phyloP scores from a whole-genome alignment of 2,329 filamentous ascomycete species.

The Claviceps pazoutovae region DNA sequence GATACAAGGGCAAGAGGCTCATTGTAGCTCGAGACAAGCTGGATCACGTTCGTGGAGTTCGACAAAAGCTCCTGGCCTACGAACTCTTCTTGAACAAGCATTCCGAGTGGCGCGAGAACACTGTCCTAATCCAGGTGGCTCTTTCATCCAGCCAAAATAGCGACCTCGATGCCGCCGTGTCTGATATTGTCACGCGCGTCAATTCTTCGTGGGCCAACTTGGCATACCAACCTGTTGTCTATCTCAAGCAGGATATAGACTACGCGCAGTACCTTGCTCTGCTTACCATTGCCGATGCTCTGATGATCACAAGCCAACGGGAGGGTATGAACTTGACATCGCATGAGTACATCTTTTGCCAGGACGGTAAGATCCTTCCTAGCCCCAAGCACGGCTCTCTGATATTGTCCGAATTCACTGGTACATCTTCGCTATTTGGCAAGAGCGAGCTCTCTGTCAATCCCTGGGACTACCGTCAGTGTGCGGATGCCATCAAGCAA shows the following conservation, averaged over 20 bases:
- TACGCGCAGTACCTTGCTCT: slow-evolving; percentile 89
- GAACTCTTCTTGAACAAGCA: slow-evolving; percentile 92
- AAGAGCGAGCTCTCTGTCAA: slow-evolving; percentile 76
- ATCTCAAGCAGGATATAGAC: slow-evolving; percentile 87
- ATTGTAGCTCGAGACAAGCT: slow-evolving; percentile 92
- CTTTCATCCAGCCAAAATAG: slow-evolving; percentile 79
- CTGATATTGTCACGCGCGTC: slow-evolving; percentile 87
- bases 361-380: slow-evolving; percentile 59
- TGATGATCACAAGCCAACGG: slow-evolving; percentile 90
- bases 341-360: slow-evolving; percentile 87
- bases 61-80: slow-evolving; percentile 83
- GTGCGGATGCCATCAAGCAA: slow-evolving; percentile 69
- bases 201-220: slow-evolving; percentile 85
- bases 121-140: slow-evolving; percentile 87
- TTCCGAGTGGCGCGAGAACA: slow-evolving; percentile 75
- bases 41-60: slow-evolving; percentile 79
- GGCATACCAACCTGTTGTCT: slow-evolving; percentile 83
- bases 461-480: slow-evolving; percentile 87
- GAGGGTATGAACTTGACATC: slow-evolving; percentile 96
- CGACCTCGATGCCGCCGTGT: slow-evolving; percentile 76
- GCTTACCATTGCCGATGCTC: slow-evolving; percentile 73
- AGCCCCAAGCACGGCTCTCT: slow-evolving; percentile 75
- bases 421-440: slow-evolving; percentile 73
- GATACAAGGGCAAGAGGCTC: slow-evolving; percentile 76
- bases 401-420: slow-evolving; percentile 90